phyloP scores from a whole-genome alignment of 192 early-diverging fungal species.

The Rhizoclosmatium globosum region DNA sequence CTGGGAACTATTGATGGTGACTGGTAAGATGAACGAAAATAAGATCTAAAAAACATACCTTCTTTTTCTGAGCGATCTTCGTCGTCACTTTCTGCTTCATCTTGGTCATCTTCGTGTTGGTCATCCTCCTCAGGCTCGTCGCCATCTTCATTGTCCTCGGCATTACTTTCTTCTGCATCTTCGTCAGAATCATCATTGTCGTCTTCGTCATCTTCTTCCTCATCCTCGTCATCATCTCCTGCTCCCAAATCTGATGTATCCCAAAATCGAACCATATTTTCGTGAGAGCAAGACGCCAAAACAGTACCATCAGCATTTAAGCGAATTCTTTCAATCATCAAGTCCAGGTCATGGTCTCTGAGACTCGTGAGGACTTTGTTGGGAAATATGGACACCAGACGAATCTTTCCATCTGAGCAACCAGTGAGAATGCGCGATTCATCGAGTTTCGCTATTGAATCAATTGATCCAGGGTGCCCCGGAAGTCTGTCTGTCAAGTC shows the following conservation, averaged over 20 bases:
- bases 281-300: constrained; percentile 86
- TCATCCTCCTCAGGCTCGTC: constrained; percentile 30
- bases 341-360: constrained; percentile 83
- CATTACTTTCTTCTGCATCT: constrained; percentile 1
- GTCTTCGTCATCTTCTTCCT: constrained; percentile 78
- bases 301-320: constrained; percentile 76
- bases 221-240: constrained; percentile 62
- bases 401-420: constrained; percentile 87
- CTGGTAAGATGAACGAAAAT: neutral
- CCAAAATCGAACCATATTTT: constrained; percentile 90
- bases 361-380: constrained; percentile 90
- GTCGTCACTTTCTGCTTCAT: neutral
- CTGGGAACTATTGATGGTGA: neutral
- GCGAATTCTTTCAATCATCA: constrained; percentile 87
- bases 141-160: constrained; percentile 32
- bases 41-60: neutral
- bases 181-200: constrained; percentile 13
- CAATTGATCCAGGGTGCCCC: constrained; percentile 93
- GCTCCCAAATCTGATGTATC: constrained; percentile 56
- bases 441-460: constrained; percentile 83
- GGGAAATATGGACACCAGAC: constrained; percentile 87
- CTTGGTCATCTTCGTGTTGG: constrained; percentile 46
- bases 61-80: neutral
- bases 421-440: constrained; percentile 90
- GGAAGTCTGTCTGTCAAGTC: constrained; percentile 93